Conservation (phyloP, 331 rosid genomes). For the Telfairia occidentalis region DNA sequence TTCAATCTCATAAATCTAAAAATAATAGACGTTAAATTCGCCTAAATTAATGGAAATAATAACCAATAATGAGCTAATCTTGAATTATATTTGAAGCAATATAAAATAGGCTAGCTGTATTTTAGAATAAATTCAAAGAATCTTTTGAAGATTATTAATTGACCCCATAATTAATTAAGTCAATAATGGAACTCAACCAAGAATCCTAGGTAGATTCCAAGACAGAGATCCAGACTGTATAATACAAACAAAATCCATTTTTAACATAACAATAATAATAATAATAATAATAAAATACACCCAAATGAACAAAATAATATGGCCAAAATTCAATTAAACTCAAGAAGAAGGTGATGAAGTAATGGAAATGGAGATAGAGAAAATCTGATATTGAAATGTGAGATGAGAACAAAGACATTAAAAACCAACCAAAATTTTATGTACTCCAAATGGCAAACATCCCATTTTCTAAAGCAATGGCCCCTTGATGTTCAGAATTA, state of each 20-base stretch:
- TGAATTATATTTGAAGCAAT: not conserved
- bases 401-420: not conserved
- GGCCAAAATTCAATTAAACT: not conserved
- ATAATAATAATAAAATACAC: not conserved
- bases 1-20: not conserved
- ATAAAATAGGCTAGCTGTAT: not conserved
- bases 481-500: conserved; percentile 41
- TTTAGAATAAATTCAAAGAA: not conserved
- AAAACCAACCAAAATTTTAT: conserved; percentile 14
- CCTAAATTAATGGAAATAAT: not conserved
- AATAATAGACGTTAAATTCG: not conserved
- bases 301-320: not conserved
- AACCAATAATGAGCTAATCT: not conserved
- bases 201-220: not conserved
- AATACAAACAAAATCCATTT: not conserved
- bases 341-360: not conserved
- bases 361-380: not conserved
- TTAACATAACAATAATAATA: not conserved
- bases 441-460: conserved; percentile 39
- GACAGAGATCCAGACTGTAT: conserved; percentile 9
- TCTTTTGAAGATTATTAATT: not conserved
- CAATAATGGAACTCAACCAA: conserved; percentile 5
- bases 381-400: not conserved
- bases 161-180: not conserved
- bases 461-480: conserved; percentile 48